These are phyloP conservation scores for Venturiaceae sp. DNA, from an alignment of 2,329 filamentous ascomycete species.

Conservation along the genomic window DNA sequence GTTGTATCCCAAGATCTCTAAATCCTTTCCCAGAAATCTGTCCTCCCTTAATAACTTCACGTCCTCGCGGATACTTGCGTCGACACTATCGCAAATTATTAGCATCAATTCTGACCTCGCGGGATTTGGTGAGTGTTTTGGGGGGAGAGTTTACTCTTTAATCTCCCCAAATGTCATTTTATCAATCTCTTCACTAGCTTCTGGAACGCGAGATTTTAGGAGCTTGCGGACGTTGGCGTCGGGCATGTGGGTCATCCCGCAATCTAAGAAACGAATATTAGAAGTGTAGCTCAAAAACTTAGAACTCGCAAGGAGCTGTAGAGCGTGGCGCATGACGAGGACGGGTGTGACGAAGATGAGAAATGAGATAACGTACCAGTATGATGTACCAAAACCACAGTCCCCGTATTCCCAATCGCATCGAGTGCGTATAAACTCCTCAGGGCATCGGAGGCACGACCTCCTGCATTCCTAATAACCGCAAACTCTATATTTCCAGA, in stretches of 20 bases:
- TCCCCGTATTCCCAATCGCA: constrained; percentile 8
- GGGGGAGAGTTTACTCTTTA: constrained; percentile 15
- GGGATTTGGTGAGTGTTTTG: too few species aligned
- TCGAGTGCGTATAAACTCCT: constrained; percentile 7
- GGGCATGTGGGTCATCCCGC: constrained; percentile 14
- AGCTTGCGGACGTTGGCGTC: constrained; percentile 13
- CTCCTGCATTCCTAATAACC: constrained; percentile 12
- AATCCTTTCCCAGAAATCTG: constrained; percentile 13
- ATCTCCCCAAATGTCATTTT: constrained; percentile 16
- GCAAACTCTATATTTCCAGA: constrained; percentile 7
- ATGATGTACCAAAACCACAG: constrained; percentile 19
- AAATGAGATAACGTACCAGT: constrained; percentile 14
- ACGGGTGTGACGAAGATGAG: not conserved
- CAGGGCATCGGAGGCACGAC: constrained; percentile 9
- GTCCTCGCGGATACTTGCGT: constrained; percentile 17
- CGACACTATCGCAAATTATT: constrained; percentile 14
- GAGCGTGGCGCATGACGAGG: not conserved
- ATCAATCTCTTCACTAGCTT: constrained; percentile 13
- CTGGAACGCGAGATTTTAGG: constrained; percentile 13
- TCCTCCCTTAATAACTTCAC: constrained; percentile 13
- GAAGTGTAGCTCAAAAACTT: not conserved
- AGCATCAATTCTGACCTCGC: too few species aligned
- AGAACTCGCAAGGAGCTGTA: too few species aligned
- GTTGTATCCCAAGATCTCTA: not conserved
- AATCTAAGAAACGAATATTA: constrained; percentile 13